phyloP scores from a whole-genome alignment of 2,329 filamentous ascomycete genomes.

The Plectosphaerella cucumerina region DNA sequence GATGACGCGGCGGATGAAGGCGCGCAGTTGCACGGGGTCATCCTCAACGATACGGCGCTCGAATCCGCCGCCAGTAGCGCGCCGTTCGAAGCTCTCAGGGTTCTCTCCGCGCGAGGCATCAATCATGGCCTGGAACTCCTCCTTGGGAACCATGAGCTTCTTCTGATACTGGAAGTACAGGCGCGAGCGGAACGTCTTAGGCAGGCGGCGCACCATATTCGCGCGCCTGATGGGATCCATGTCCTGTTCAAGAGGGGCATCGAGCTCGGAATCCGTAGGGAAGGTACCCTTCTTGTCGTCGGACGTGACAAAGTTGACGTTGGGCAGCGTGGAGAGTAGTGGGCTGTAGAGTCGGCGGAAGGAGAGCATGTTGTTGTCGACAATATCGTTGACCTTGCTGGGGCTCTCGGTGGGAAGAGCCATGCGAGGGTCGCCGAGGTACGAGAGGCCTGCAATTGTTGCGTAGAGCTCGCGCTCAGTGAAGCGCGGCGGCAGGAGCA shows the following conservation, averaged over 20 bases:
- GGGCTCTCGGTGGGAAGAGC: conserved; percentile 83
- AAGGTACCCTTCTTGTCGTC: conserved; percentile 41
- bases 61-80: conserved; percentile 76
- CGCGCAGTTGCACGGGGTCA: conserved; percentile 60
- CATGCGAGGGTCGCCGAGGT: conserved; percentile 97
- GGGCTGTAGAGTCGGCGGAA: conserved; percentile 91
- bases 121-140: conserved; percentile 83
- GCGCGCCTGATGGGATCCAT: conserved; percentile 88
- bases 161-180: conserved; percentile 94
- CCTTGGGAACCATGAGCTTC: conserved; percentile 79
- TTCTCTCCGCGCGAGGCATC: conserved; percentile 69
- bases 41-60: conserved; percentile 78
- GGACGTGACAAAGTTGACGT: conserved; percentile 66
- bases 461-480: conserved; percentile 84
- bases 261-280: conserved; percentile 57
- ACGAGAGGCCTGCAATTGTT: conserved; percentile 88
- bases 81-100: conserved; percentile 57
- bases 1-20: conserved; percentile 71
- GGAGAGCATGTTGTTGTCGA: conserved; percentile 83
- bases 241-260: conserved; percentile 74
- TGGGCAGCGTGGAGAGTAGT: conserved; percentile 84
- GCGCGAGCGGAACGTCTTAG: conserved; percentile 79
- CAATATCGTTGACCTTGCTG: conserved; percentile 90
- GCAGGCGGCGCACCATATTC: conserved; percentile 94
- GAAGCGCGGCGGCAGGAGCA: conserved; percentile 80